Evolutionary conservation across 306 rosid species (phyloP).

Genomic region (Prunus mira): DNA sequence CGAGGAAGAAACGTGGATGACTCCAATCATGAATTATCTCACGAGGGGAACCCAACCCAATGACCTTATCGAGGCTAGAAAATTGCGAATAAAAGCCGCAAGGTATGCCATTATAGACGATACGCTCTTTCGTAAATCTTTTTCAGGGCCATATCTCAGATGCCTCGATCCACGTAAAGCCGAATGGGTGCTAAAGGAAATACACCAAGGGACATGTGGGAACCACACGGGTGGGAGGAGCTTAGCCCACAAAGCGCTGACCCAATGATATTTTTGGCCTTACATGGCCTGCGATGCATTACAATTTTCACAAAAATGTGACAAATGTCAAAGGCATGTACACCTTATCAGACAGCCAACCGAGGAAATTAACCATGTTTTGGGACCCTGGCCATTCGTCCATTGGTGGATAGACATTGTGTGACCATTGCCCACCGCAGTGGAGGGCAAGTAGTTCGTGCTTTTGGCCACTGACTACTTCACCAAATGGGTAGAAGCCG

Average conservation of each 20-base stretch:
- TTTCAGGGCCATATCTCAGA: neutral
- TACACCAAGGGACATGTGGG: neutral
- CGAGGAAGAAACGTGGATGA: neutral
- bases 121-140: fast-evolving
- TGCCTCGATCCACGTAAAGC: neutral
- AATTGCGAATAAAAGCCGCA: neutral
- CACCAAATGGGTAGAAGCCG: no score
- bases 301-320: no score
- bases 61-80: fast-evolving
- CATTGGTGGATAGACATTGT: no score
- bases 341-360: no score
- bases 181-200: neutral
- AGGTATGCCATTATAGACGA: neutral
- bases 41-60: fast-evolving
- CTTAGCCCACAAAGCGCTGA: neutral
- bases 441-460: no score
- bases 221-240: neutral
- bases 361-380: no score
- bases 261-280: neutral
- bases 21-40: neutral
- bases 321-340: no score
- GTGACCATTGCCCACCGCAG: no score
- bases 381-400: no score
- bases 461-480: no score
- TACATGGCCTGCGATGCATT: neutral